Evolutionary conservation across 176 grass and related monocot genomes (phyloP), one percentile per base, ranked within the genome.

Genomic region (Juncus inflexus): DNA sequence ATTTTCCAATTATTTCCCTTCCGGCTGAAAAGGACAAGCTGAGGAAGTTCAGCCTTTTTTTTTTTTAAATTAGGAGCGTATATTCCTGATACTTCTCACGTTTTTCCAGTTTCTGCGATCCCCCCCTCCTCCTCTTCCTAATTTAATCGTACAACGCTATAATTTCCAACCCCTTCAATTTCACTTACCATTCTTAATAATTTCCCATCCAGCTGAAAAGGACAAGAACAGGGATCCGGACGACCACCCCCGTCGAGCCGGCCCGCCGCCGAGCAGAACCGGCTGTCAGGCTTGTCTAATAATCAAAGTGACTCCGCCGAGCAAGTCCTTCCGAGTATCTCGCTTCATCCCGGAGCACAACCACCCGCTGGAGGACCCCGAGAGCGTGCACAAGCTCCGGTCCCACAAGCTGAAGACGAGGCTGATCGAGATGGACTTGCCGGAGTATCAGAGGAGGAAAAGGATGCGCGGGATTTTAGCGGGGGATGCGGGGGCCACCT

Each of bases 241-340:
- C 39, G 67, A 71, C 0, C 55, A 39, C 2, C 67, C 67, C 55
- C 15, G 67, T n/a, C 50, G 87, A 45, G 82, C 87, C 3, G 87
- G 87, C 3, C 87, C 87, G 1, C 65, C 87, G 41, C 87, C 83
- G 15, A 86, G 79, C 7, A 76, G 87, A 50, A 90, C 87, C 12
- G 87, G 86, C 38, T 90, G 87, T 52, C 87, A 90, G 15, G 87
- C 87, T 2, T 85, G 82, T 75, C 78, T 90, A 71, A 83, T 90
- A 35, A 79, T 90, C 75, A 90, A 91, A 77, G 80, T 91, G 58
- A 86, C 83, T 10, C 87, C 87, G 10, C 67, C 67, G 28, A 86
- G 87, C 65, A 81, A 78, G 38, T 78, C 83, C 49, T 91, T 86
- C 72, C 73, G 80, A 10, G 87, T 87, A 19, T 72, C 80, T 0